phyloP scores from a whole-genome alignment of 2,329 filamentous ascomycete genomes.

The Trichoderma breve region DNA sequence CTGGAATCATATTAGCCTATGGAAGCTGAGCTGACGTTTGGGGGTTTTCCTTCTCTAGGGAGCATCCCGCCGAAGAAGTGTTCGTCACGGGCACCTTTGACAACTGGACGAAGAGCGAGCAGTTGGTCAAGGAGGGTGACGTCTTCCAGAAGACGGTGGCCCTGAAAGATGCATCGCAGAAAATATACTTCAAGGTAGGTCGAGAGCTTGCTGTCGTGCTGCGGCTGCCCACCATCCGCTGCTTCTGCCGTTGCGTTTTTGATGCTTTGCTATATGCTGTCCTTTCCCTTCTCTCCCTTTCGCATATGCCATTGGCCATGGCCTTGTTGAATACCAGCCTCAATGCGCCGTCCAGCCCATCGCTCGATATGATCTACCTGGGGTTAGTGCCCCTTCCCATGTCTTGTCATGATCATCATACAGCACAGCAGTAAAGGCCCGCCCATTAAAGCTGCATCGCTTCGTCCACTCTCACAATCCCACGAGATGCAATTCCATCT shows the following conservation, averaged over 20 bases:
- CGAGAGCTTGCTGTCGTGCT: slow-evolving; percentile 24
- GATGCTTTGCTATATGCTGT: neutral
- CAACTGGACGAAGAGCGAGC: slow-evolving; percentile 83
- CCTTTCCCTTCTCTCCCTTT: neutral
- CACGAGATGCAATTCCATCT: neutral
- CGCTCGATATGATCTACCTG: slow-evolving; percentile 1
- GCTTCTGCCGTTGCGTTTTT: neutral
- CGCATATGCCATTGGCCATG: neutral
- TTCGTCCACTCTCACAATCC: slow-evolving; percentile 3
- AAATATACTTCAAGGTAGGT: slow-evolving; percentile 91
- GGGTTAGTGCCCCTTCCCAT: slow-evolving; percentile 10
- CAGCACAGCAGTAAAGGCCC: slow-evolving; percentile 2
- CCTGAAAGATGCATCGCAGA: slow-evolving; percentile 63
- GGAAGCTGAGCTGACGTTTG: slow-evolving; percentile 11
- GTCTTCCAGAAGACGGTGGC: slow-evolving; percentile 78
- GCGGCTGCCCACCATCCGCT: neutral
- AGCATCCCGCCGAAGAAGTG: slow-evolving; percentile 78
- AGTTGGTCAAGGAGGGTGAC: slow-evolving; percentile 72
- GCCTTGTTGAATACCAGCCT: neutral
- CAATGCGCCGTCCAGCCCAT: slow-evolving; percentile 10
- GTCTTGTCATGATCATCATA: slow-evolving; percentile 1
- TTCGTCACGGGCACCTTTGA: slow-evolving; percentile 96
- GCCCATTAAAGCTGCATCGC: slow-evolving; percentile 4
- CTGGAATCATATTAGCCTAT: neutral
- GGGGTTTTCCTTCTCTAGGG: slow-evolving; percentile 53